phyloP scores from a whole-genome alignment of 129 eudicot genomes.

The Cynara cardunculus region DNA sequence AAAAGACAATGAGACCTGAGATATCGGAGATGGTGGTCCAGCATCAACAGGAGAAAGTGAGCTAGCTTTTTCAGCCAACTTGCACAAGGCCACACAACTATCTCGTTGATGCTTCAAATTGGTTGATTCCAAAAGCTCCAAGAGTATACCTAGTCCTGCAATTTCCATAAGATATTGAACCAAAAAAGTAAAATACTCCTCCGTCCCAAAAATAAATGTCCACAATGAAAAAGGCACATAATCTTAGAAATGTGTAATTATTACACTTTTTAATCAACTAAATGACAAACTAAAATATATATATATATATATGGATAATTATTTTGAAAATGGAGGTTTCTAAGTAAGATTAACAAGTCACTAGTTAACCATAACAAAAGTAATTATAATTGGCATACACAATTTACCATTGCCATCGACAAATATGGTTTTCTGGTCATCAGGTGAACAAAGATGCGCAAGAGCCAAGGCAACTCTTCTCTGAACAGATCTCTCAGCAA shows the following conservation, averaged over 20 bases:
- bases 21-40: constrained; percentile 61
- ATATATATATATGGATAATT: no score
- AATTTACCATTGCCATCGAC: constrained; percentile 48
- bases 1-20: constrained; percentile 20
- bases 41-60: constrained; percentile 55
- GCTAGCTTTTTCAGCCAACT: constrained; percentile 52
- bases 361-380: neutral
- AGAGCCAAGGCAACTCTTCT: constrained; percentile 59
- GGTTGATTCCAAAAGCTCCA: constrained; percentile 46
- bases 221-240: neutral
- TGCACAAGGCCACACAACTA: constrained; percentile 51
- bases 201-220: no score
- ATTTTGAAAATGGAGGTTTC: neutral
- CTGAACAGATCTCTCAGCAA: constrained; percentile 50
- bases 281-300: no score
- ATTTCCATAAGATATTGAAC: constrained; percentile 13
- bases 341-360: neutral
- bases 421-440: constrained; percentile 49
- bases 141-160: constrained; percentile 47
- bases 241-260: neutral
- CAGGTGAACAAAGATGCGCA: constrained; percentile 64
- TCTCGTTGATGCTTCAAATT: constrained; percentile 52
- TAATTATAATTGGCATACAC: neutral
- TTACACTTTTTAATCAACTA: neutral
- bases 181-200: constrained; percentile 5